Conservation (phyloP, 176 grass and related monocot genomes). For the barley (Hordeum vulgare) region DNA sequence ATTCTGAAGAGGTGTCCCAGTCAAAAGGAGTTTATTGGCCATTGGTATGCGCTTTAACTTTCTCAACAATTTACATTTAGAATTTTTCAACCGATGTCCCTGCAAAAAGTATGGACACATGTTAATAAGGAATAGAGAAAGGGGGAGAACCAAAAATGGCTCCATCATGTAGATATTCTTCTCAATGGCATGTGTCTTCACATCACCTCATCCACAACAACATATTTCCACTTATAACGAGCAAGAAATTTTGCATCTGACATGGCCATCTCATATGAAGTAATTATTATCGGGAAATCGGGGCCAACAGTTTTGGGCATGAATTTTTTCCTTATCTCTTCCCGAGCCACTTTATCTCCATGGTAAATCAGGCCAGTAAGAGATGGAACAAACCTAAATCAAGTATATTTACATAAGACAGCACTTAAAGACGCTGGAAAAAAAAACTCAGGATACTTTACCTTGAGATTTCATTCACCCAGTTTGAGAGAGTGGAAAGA, state of each 20-base stretch:
- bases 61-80: slow-evolving; percentile 63
- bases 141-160: neutral
- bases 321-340: slow-evolving; percentile 74
- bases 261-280: slow-evolving; percentile 84
- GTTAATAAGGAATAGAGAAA: slow-evolving; percentile 7
- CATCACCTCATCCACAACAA: slow-evolving; percentile 89
- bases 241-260: slow-evolving; percentile 66
- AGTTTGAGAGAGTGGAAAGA: slow-evolving; percentile 96
- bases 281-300: slow-evolving; percentile 76
- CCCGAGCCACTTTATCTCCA: slow-evolving; percentile 60
- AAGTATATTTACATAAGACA: slow-evolving; percentile 17
- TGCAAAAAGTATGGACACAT: slow-evolving; percentile 17
- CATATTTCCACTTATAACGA: slow-evolving; percentile 86
- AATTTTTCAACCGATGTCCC: slow-evolving; percentile 97
- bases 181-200: neutral
- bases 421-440: neutral
- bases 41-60: slow-evolving; percentile 84
- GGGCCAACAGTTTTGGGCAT: slow-evolving; percentile 54
- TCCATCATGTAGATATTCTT: neutral
- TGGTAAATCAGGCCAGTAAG: slow-evolving; percentile 72
- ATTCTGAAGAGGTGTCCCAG: slow-evolving; percentile 95
- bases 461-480: slow-evolving; percentile 88
- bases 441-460: slow-evolving; percentile 13
- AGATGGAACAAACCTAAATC: slow-evolving; percentile 85
- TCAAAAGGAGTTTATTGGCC: slow-evolving; percentile 96